Conservation (phyloP, 345 rosid species). For the Nephelium lappaceum region DNA sequence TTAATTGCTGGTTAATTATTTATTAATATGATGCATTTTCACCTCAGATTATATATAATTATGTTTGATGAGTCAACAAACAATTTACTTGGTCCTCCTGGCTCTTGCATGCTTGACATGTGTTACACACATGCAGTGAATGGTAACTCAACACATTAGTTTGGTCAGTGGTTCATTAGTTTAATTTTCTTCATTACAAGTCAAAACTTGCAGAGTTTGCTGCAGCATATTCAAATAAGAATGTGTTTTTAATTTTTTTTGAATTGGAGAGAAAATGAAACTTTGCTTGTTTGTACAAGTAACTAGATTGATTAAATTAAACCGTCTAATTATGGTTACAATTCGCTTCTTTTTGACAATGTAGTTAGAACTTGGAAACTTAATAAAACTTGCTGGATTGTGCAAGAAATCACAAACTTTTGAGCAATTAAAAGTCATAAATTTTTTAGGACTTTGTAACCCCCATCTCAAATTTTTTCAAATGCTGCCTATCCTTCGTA, state of each 20-base stretch:
- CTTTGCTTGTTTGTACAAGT: constrained; percentile 10
- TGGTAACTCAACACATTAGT: not conserved
- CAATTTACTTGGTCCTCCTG: not conserved
- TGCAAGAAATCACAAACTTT: constrained; percentile 24
- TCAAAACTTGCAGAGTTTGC: constrained; percentile 13
- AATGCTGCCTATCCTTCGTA: constrained; percentile 14
- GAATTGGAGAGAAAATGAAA: not conserved
- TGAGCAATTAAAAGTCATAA: not conserved
- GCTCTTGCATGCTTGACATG: constrained; percentile 45
- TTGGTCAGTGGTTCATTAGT: no score
- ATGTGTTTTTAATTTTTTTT: not conserved
- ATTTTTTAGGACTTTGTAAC: constrained; percentile 18
- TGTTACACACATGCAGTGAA: constrained; percentile 17
- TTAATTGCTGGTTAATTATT: constrained; percentile 6
- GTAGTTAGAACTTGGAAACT: not conserved
- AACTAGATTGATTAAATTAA: constrained; percentile 2
- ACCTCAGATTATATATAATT: not conserved
- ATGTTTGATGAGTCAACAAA: constrained; percentile 30
- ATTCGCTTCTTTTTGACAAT: constrained; percentile 2
- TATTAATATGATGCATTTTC: constrained; percentile 11
- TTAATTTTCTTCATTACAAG: not conserved
- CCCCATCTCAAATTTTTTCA: constrained; percentile 17
- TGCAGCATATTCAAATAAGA: not conserved
- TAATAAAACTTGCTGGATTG: constrained; percentile 9
- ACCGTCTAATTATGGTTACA: constrained; percentile 8